These are phyloP conservation scores for Ceratobasidium sp. DNA, from an alignment of 1,284 basidiomycete genomes.

Conservation along the genomic window DNA sequence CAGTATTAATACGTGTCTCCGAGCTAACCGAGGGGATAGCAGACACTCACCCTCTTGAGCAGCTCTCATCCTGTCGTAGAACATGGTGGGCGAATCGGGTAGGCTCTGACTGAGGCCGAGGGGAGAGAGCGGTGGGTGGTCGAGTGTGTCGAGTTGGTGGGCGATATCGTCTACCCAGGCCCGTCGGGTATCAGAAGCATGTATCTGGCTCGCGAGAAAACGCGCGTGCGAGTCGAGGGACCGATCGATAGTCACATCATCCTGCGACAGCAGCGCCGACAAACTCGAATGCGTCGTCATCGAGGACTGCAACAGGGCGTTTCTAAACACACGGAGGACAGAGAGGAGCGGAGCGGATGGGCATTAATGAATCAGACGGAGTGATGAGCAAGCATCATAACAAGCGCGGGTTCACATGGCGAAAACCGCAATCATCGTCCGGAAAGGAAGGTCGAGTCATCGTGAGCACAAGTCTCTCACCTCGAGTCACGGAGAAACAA, in stretches of 20 bases:
- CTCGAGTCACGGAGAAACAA: conserved; percentile 12
- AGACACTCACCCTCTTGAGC: conserved; percentile 58
- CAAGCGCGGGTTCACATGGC: not conserved
- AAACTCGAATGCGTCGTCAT: conserved; percentile 69
- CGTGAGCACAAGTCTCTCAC: conserved; percentile 1
- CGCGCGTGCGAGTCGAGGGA: conserved; percentile 60
- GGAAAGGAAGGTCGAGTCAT: conserved; percentile 35
- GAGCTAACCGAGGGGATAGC: conserved; percentile 72
- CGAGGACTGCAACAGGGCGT: conserved; percentile 74
- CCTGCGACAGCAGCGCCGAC: conserved; percentile 47
- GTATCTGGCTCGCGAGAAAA: conserved; percentile 64
- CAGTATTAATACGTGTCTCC: conserved; percentile 65
- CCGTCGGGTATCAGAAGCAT: conserved; percentile 58
- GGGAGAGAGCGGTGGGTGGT: conserved; percentile 46
- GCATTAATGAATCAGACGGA: not conserved
- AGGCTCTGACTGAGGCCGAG: conserved; percentile 56
- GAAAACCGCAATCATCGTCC: not conserved
- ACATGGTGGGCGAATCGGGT: conserved; percentile 18
- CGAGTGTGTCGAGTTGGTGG: conserved; percentile 38
- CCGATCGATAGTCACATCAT: conserved; percentile 55
- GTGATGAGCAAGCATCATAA: too few relatives aligned
- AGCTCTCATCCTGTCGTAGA: conserved; percentile 45
- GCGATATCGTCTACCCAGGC: conserved; percentile 71
- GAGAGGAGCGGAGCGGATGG: not conserved
- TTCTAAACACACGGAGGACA: conserved; percentile 55